Percentiles rank a stretch among this genome's conserved stretches.
phyloP scores from a whole-genome alignment of 1,284 basidiomycete genomes.

The Apiotrichum sp. region DNA sequence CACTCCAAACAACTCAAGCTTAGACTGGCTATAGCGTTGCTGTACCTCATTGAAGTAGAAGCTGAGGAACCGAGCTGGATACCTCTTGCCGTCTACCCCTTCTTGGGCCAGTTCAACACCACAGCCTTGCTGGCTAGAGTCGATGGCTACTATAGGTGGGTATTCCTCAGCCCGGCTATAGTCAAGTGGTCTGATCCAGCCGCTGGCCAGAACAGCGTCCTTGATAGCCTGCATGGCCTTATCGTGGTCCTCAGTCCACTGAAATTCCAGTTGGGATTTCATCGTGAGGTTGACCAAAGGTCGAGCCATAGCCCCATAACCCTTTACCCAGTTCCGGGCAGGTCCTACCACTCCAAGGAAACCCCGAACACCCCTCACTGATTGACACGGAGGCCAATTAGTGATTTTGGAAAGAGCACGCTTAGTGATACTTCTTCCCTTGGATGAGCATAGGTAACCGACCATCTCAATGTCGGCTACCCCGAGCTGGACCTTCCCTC shows the following conservation, averaged over 20 bases:
- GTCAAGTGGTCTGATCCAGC: not conserved
- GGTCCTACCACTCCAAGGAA: conserved; percentile 5
- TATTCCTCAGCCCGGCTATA: not conserved
- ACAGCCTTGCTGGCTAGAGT: not conserved
- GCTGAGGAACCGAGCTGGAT: conserved; percentile 4
- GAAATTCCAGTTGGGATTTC: not conserved
- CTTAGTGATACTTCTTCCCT: not conserved
- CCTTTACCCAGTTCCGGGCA: conserved; percentile 4
- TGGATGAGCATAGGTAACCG: not conserved
- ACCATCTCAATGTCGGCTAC: conserved; percentile 3
- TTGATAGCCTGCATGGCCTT: not conserved
- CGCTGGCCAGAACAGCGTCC: not conserved
- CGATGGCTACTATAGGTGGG: not conserved
- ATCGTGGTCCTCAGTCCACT: not conserved
- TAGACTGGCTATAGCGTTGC: conserved; percentile 11
- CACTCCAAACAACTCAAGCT: conserved; percentile 9
- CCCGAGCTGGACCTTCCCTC: conserved; percentile 4
- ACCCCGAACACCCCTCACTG: not conserved
- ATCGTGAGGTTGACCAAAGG: not conserved
- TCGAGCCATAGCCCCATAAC: conserved; percentile 4
- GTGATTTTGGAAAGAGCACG: not conserved
- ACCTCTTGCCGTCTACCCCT: not conserved
- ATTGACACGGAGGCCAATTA: conserved; percentile 1
- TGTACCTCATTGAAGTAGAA: conserved; percentile 11
- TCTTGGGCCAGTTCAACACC: conserved; percentile 1